A percentile compares a stretch with the other conserved stretches of the same genome.
phyloP scores from a whole-genome alignment of 305 asterid species.

The Striga hermonthica region DNA sequence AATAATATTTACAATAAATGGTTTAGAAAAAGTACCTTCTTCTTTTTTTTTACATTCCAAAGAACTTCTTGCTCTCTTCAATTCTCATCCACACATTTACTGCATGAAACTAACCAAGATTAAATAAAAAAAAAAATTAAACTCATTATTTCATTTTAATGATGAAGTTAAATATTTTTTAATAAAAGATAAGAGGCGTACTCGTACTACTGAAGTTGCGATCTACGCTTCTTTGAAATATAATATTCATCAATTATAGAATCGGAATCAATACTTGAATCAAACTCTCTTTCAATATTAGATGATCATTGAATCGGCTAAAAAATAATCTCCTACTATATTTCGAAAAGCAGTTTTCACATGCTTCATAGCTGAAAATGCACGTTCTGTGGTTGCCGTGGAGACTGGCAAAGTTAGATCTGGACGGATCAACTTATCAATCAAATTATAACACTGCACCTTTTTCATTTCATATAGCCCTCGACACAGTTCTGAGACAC shows the following conservation, averaged over 20 bases:
- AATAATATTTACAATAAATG: too few relatives aligned
- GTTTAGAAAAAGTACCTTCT: too few relatives aligned
- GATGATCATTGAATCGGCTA: not conserved
- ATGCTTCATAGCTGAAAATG: not conserved
- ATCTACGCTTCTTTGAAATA: not conserved
- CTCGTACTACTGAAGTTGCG: not conserved
- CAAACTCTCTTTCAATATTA: not conserved
- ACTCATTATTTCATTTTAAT: too few relatives aligned
- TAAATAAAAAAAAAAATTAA: too few relatives aligned
- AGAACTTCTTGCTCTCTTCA: too few relatives aligned
- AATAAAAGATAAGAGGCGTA: too few relatives aligned
- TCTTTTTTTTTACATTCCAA: too few relatives aligned
- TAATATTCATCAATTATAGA: not conserved
- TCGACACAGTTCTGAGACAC: not conserved
- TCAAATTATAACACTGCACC: not conserved
- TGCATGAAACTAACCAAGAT: too few relatives aligned
- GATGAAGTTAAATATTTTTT: too few relatives aligned
- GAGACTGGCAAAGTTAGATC: not conserved
- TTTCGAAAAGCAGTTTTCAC: not conserved
- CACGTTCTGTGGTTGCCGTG: not conserved
- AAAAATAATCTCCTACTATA: not conserved
- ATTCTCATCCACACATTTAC: too few relatives aligned
- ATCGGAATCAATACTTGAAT: not conserved
- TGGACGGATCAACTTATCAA: not conserved
- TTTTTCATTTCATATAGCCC: not conserved